These are phyloP conservation scores for Allodekkera sacchari DNA, from an alignment of 805 yeast species.

Conservation along the genomic window DNA sequence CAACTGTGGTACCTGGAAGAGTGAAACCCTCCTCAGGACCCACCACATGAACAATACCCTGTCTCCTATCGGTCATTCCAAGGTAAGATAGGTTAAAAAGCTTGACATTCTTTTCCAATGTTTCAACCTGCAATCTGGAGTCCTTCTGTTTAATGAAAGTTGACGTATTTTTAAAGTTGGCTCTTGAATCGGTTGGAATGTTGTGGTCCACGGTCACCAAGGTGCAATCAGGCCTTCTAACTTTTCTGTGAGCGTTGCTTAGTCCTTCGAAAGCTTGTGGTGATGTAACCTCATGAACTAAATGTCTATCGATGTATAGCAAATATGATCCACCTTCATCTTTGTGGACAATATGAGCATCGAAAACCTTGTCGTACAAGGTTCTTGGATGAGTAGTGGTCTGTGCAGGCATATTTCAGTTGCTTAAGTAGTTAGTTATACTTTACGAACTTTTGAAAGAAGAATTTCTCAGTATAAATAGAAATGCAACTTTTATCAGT, in stretches of 20 bases:
- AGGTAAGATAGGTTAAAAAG: slow-evolving; percentile 85
- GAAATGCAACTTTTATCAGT: no score
- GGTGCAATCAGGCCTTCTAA: slow-evolving; percentile 89
- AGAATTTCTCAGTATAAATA: no score
- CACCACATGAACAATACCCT: slow-evolving; percentile 96
- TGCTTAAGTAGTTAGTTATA: no score
- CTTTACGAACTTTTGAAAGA: no score
- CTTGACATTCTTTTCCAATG: slow-evolving; percentile 87
- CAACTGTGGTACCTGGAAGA: slow-evolving; percentile 96
- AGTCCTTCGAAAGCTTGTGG: slow-evolving; percentile 99
- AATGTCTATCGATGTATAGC: slow-evolving; percentile 90
- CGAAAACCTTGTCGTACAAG: slow-evolving; percentile 92
- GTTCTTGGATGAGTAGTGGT: slow-evolving; percentile 48
- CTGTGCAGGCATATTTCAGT: slow-evolving; percentile 28
- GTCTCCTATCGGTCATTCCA: slow-evolving; percentile 91
- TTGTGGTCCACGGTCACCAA: slow-evolving; percentile 95
- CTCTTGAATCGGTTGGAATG: slow-evolving; percentile 91
- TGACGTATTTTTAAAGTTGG: slow-evolving; percentile 58
- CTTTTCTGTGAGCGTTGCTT: slow-evolving; percentile 75
- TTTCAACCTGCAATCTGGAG: slow-evolving; percentile 84
- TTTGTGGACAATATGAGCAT: slow-evolving; percentile 85
- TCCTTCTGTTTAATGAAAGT: slow-evolving; percentile 85
- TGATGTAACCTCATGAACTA: slow-evolving; percentile 97
- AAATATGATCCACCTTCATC: slow-evolving; percentile 84
- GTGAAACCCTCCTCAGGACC: slow-evolving; percentile 99